Evolutionary conservation across 768 basidiomycete genomes (phyloP), one percentile per base, ranked within the genome.

Genomic region (Neoboletus subvelutipes): DNA sequence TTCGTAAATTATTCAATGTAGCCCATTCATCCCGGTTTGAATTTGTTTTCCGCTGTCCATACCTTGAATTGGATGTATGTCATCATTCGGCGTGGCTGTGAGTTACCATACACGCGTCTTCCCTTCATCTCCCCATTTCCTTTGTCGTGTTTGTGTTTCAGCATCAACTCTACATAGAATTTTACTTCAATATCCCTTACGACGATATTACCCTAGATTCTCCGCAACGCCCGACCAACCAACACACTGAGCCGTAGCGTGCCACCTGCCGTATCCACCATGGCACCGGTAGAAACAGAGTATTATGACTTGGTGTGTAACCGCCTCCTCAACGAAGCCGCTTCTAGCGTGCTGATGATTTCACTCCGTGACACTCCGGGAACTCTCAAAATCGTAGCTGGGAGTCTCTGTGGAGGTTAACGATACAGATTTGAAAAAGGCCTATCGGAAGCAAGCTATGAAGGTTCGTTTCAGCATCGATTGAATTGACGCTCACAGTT

Each of bases 391-490:
- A 48, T 17, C 43, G 37, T 70, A 92, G 90, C 77, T 94, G 39
- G 86, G 80, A 22, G 89, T 94, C 18, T 58, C 78, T 1, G 77
- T 83, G 33, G 89, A 94, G 65, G 90, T 82, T 36, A 83, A 85
- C 63, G 91, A 92, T 61, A 88, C 84, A 0, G 83, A 85, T 54
- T 74, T 98, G 62, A 98, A 98, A 81, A 98, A 94, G 75, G 95
- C 91, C 2, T 98, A 98, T 73, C 78, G 96, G 62, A 96, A 89
- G 72, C 87, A 90, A 65, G 94, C 96, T 22, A 95, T 98, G 82
- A 90, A 90, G 81, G 94, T 90, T 55, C 59, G 80, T 74, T 31
- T 48, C 45, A 13, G 31, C 50, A 24, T 33, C 28, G 24, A 45
- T 37, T 22, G 20, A 31, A 34, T 46, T 40, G 31, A 29, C 13